These are phyloP conservation scores for Phytophthora litchii DNA, from an alignment of 352 stramenopile genomes.

Conservation along the genomic window DNA sequence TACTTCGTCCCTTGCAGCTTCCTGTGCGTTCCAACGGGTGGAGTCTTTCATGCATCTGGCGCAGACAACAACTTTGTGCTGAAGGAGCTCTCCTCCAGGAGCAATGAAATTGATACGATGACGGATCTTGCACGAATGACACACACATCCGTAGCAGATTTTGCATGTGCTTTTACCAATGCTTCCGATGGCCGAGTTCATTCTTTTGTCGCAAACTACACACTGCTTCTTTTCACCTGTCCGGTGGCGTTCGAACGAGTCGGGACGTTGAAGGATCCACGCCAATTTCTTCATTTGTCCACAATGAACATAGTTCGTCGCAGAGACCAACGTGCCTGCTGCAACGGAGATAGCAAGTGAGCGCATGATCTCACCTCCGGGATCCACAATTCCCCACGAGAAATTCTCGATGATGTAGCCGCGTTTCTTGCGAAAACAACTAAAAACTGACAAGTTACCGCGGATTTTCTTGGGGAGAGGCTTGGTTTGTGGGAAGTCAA, in stretches of 20 bases:
- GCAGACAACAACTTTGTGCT: slow-evolving; percentile 46
- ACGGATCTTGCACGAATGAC: slow-evolving; percentile 42
- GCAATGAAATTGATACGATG: slow-evolving; percentile 45
- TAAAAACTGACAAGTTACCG: slow-evolving; percentile 45
- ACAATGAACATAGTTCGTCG: slow-evolving; percentile 44
- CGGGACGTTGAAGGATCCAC: slow-evolving; percentile 37
- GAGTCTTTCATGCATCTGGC: slow-evolving; percentile 40
- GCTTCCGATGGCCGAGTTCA: slow-evolving; percentile 23
- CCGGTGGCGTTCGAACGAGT: slow-evolving; percentile 3
- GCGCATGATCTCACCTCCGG: slow-evolving; percentile 36
- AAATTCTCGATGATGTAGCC: slow-evolving; percentile 48
- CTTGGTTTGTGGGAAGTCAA: slow-evolving; percentile 47
- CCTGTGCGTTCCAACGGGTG: slow-evolving; percentile 34
- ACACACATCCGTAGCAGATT: slow-evolving; percentile 42
- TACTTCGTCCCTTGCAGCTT: slow-evolving; percentile 30
- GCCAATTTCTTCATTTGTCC: slow-evolving; percentile 63
- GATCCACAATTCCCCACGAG: slow-evolving; percentile 32
- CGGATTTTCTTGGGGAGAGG: slow-evolving; percentile 38
- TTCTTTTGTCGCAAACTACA: slow-evolving; percentile 34
- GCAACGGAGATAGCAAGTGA: slow-evolving; percentile 31
- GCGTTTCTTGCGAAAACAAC: slow-evolving; percentile 44
- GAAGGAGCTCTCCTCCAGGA: slow-evolving; percentile 32
- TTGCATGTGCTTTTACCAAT: slow-evolving; percentile 36
- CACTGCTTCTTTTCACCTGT: slow-evolving; percentile 16
- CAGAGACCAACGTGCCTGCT: slow-evolving; percentile 34